phyloP scores from a whole-genome alignment of 129 eudicot species.

The Saposhnikovia divaricata region DNA sequence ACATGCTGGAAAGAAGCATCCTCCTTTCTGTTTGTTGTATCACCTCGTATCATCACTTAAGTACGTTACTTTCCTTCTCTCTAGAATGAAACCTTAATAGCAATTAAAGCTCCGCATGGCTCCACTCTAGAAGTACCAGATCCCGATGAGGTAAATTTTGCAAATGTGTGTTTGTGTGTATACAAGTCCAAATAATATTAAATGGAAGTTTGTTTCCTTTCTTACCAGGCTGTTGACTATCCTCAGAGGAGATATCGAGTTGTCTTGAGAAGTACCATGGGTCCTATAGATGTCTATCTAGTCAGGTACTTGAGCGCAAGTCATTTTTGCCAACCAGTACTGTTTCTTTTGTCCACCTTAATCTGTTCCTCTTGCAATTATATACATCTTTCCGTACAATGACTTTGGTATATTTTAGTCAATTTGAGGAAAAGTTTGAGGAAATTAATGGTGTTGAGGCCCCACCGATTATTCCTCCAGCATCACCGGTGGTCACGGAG shows the following conservation, averaged over 20 bases:
- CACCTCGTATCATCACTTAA: not conserved
- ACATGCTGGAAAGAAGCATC: not conserved
- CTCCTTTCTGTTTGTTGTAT: not conserved
- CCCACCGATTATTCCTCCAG: constrained; percentile 34
- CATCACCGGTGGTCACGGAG: constrained; percentile 23
- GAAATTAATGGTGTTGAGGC: constrained; percentile 55
- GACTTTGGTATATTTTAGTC: constrained; percentile 31
- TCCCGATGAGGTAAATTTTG: constrained; percentile 69
- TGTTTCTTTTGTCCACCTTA: not conserved
- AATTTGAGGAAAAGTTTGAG: constrained; percentile 96
- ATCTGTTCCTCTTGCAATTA: not conserved
- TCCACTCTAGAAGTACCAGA: constrained; percentile 95
- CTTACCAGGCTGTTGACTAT: constrained; percentile 69
- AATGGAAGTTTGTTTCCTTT: constrained; percentile 3
- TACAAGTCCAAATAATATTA: not conserved
- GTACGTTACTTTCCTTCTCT: not conserved
- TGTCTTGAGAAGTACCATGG: constrained; percentile 93
- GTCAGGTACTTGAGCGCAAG: constrained; percentile 47
- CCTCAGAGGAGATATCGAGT: constrained; percentile 90
- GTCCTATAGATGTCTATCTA: constrained; percentile 90
- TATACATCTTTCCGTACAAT: not conserved
- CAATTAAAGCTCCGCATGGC: constrained; percentile 97
- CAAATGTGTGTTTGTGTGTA: constrained; percentile 1
- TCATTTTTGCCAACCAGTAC: not conserved
- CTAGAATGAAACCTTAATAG: constrained; percentile 88